phyloP scores from a whole-genome alignment of 768 basidiomycete species.

The Mycena olivaceomarginata region DNA sequence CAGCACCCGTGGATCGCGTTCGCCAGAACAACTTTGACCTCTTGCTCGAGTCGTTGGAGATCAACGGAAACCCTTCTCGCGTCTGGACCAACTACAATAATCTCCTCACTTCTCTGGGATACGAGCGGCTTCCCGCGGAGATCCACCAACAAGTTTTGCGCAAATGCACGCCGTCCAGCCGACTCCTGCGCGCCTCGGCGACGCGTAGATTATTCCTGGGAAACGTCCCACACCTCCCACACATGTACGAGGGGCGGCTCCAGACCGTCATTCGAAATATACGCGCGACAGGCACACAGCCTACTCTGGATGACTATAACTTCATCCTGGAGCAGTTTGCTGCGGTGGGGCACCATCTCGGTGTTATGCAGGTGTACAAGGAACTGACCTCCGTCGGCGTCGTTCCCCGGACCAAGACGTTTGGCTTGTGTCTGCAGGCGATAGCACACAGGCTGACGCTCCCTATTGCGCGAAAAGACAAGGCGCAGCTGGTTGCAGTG shows the following conservation, averaged over 20 bases:
- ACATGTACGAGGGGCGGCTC: slow-evolving; percentile 81
- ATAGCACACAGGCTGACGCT: slow-evolving; percentile 81
- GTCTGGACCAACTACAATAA: slow-evolving; percentile 82
- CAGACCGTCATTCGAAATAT: slow-evolving; percentile 84
- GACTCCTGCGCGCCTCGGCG: slow-evolving; percentile 65
- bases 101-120: slow-evolving; percentile 68
- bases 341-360: slow-evolving; percentile 81
- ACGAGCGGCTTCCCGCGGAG: slow-evolving; percentile 74
- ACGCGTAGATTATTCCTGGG: slow-evolving; percentile 63
- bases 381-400: slow-evolving; percentile 71
- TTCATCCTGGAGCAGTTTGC: slow-evolving; percentile 86
- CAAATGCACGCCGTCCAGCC: slow-evolving; percentile 72
- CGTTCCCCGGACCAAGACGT: slow-evolving; percentile 73
- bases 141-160: slow-evolving; percentile 84
- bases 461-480: slow-evolving; percentile 66
- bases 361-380: slow-evolving; percentile 75
- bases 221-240: slow-evolving; percentile 60
- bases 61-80: slow-evolving; percentile 62
- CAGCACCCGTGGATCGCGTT: slow-evolving; percentile 36
- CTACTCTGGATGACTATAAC: slow-evolving; percentile 82
- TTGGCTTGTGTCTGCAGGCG: slow-evolving; percentile 79
- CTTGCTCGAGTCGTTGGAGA: slow-evolving; percentile 36
- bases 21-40: slow-evolving; percentile 43
- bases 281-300: slow-evolving; percentile 67
- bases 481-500: slow-evolving; percentile 60